A percentile compares a stretch with the other conserved stretches of the same genome.
Evolutionary conservation across 768 basidiomycete genomes (phyloP).

Genomic region (Suillus cothurnatus): DNA sequence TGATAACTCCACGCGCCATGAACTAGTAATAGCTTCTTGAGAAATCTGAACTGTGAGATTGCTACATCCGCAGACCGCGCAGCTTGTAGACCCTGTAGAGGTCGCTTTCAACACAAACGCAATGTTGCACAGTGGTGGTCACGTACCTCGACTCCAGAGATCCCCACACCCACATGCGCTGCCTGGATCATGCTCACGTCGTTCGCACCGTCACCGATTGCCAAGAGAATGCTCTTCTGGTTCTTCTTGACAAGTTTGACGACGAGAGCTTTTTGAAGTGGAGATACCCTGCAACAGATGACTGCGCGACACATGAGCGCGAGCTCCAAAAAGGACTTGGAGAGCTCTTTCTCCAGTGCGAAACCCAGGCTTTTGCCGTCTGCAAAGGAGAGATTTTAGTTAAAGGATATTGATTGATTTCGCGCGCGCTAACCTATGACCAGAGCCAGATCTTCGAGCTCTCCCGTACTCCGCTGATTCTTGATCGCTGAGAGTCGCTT

Average conservation of each 20-base stretch:
- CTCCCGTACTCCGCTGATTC: constrained; percentile 88
- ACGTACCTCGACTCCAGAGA: constrained; percentile 92
- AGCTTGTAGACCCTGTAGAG: constrained; percentile 86
- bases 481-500: constrained; percentile 92
- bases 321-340: constrained; percentile 88
- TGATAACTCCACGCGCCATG: constrained; percentile 99
- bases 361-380: constrained; percentile 95
- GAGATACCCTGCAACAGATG: constrained; percentile 72
- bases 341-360: constrained; percentile 91
- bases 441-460: constrained; percentile 92
- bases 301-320: constrained; percentile 99
- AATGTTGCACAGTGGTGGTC: neutral
- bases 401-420: neutral
- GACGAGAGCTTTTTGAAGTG: constrained; percentile 94
- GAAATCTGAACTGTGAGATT: constrained; percentile 94
- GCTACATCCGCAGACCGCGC: constrained; percentile 97
- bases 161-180: constrained; percentile 96
- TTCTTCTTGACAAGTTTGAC: constrained; percentile 99
- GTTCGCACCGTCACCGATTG: constrained; percentile 97
- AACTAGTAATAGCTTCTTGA: constrained; percentile 93
- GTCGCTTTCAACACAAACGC: neutral
- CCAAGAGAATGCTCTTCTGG: constrained; percentile 88
- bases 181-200: constrained; percentile 99
- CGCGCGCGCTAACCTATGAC: constrained; percentile 71
- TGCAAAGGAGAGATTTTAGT: constrained; percentile 29